A percentile compares a stretch with the other conserved stretches of the same genome.
Conservation (phyloP, 1,284 basidiomycete genomes). For the Anthracocystis walkeri region DNA sequence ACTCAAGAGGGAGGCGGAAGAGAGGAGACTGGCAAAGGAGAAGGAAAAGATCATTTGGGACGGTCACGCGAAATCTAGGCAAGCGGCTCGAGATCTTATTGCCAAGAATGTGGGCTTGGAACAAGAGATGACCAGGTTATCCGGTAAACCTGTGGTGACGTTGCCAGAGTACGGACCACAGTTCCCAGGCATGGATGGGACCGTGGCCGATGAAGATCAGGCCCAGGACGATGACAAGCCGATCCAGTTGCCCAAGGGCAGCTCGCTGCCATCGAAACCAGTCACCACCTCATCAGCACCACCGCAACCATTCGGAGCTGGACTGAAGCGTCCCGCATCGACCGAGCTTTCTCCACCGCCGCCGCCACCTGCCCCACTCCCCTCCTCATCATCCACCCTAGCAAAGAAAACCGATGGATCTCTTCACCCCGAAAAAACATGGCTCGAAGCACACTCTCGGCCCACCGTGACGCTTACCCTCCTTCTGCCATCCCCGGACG, state of each 20-base stretch:
- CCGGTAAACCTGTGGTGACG: slow-evolving; percentile 34
- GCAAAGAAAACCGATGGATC: slow-evolving; percentile 43
- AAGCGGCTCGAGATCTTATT: slow-evolving; percentile 50
- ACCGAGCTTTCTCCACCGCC: slow-evolving; percentile 37
- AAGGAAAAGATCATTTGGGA: slow-evolving; percentile 68
- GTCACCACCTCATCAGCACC: slow-evolving; percentile 5
- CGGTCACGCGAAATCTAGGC: slow-evolving; percentile 59
- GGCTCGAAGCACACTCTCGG: slow-evolving; percentile 56
- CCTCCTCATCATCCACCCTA: slow-evolving; percentile 14
- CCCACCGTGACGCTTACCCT: slow-evolving; percentile 54
- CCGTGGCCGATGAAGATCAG: slow-evolving; percentile 7
- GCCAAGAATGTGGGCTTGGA: slow-evolving; percentile 52
- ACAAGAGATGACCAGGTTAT: slow-evolving; percentile 50
- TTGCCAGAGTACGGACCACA: slow-evolving; percentile 52
- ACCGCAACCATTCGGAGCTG: slow-evolving; percentile 1
- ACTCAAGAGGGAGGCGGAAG: slow-evolving; percentile 58
- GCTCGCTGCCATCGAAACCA: slow-evolving; percentile 34
- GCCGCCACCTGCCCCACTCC: slow-evolving; percentile 22
- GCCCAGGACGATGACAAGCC: slow-evolving; percentile 24
- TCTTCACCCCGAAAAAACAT: slow-evolving; percentile 55
- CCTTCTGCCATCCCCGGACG: slow-evolving; percentile 38
- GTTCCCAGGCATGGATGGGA: slow-evolving; percentile 22
- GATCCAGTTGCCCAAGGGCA: slow-evolving; percentile 21
- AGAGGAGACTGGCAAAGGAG: slow-evolving; percentile 57
- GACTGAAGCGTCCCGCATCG: slow-evolving; percentile 35